phyloP scores from a whole-genome alignment of 805 yeast species.

The Starmerella ratchasimensis region DNA sequence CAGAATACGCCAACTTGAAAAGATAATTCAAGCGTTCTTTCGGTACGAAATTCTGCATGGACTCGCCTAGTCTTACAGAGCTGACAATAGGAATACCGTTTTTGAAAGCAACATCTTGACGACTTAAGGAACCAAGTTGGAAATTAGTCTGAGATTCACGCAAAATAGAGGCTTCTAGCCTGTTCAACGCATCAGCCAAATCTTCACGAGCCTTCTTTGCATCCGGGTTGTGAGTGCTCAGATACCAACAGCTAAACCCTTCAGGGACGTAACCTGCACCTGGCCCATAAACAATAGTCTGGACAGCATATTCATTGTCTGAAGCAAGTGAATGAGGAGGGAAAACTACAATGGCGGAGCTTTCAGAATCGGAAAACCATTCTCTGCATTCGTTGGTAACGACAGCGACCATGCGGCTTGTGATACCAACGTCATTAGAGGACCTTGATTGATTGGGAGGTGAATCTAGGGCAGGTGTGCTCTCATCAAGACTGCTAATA shows the following conservation, averaged over 20 bases:
- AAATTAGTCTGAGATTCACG: conserved; percentile 59
- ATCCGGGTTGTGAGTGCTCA: conserved; percentile 56
- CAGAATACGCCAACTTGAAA: conserved; percentile 48
- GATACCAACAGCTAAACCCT: conserved; percentile 85
- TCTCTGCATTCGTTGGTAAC: conserved; percentile 79
- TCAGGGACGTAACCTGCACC: conserved; percentile 76
- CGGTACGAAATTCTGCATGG: conserved; percentile 74
- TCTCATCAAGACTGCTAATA: conserved; percentile 8
- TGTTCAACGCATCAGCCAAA: conserved; percentile 63
- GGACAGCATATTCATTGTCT: conserved; percentile 61
- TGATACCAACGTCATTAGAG: conserved; percentile 28
- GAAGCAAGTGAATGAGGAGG: conserved; percentile 68
- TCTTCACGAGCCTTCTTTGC: conserved; percentile 53
- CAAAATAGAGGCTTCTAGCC: conserved; percentile 65
- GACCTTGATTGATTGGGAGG: too few relatives aligned
- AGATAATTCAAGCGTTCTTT: conserved; percentile 52
- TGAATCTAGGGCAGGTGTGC: conserved; percentile 3
- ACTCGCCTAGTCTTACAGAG: conserved; percentile 74
- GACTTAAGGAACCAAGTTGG: conserved; percentile 40
- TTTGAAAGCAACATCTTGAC: conserved; percentile 40
- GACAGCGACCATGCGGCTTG: conserved; percentile 64
- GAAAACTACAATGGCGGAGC: conserved; percentile 78
- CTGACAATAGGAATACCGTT: conserved; percentile 59
- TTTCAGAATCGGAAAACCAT: conserved; percentile 81
- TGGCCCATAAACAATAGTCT: conserved; percentile 74